Percentiles rank a stretch among this genome's conserved stretches.
phyloP scores from a whole-genome alignment of 73 alveolate species.

The Stentor roeselii region DNA sequence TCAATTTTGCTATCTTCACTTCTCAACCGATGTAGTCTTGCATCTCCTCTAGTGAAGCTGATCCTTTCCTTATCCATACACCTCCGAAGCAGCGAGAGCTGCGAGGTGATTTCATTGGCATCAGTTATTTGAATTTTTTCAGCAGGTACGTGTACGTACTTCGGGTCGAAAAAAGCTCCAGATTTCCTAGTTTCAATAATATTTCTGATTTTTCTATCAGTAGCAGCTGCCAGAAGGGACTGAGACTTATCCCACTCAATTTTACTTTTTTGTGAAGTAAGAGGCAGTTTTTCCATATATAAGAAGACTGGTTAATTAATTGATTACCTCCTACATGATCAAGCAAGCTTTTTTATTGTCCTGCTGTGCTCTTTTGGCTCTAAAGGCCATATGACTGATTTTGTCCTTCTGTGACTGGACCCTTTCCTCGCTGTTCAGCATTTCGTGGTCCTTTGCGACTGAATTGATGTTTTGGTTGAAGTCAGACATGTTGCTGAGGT shows the following conservation, averaged over 20 bases:
- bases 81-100: too few relatives aligned
- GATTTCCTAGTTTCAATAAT: background rate
- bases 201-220: background rate
- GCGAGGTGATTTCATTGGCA: background rate
- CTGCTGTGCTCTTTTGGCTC: constrained; percentile 6
- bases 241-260: background rate
- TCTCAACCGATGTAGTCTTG: background rate
- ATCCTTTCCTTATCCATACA: background rate
- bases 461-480: background rate
- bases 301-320: too few relatives aligned
- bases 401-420: background rate
- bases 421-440: constrained; percentile 12
- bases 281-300: background rate
- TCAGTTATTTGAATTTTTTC: background rate
- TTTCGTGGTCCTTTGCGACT: background rate
- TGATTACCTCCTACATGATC: constrained; percentile 36
- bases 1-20: background rate
- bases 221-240: background rate
- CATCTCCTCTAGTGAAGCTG: background rate
- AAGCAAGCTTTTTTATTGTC: constrained; percentile 35
- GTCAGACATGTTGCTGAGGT: background rate
- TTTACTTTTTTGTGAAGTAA: background rate
- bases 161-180: background rate
- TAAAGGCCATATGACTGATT: constrained; percentile 25
- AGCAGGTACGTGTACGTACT: background rate